A percentile compares a stretch with the other conserved stretches of the same genome.
These are phyloP conservation scores for Melaleuca alternifolia DNA, from an alignment of 345 rosid species.

Conservation along the genomic window DNA sequence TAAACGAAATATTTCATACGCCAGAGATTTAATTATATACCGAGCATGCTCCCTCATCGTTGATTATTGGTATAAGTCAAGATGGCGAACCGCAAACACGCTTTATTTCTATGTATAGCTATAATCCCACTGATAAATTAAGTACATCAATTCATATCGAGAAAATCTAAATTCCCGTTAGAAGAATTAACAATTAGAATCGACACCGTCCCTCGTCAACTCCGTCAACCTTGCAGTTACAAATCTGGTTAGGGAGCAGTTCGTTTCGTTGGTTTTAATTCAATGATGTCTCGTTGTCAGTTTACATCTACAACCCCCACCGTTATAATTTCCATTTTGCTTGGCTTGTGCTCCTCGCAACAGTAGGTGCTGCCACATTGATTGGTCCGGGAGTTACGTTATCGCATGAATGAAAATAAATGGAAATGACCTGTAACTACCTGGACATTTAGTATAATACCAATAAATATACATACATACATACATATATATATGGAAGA, in stretches of 20 bases:
- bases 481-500: not conserved
- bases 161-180: not conserved
- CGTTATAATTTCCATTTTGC: not conserved
- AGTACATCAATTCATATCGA: no score
- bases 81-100: not conserved
- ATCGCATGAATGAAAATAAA: not conserved
- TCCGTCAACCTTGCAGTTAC: not conserved
- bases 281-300: not conserved
- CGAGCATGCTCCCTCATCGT: not conserved
- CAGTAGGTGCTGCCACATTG: not conserved
- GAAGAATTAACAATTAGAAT: not conserved
- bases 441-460: not conserved
- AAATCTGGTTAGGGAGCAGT: not conserved
- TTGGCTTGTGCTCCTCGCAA: not conserved
- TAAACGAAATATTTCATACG: not conserved
- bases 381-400: not conserved
- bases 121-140: no score
- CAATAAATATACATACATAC: no score
- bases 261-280: not conserved
- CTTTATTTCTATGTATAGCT: no score
- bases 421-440: not conserved
- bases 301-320: not conserved
- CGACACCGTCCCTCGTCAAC: no score
- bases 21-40: not conserved
- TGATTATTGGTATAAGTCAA: not conserved